Conservation (phyloP, 257 asterid species). For the Jaltomata sinuosa region DNA sequence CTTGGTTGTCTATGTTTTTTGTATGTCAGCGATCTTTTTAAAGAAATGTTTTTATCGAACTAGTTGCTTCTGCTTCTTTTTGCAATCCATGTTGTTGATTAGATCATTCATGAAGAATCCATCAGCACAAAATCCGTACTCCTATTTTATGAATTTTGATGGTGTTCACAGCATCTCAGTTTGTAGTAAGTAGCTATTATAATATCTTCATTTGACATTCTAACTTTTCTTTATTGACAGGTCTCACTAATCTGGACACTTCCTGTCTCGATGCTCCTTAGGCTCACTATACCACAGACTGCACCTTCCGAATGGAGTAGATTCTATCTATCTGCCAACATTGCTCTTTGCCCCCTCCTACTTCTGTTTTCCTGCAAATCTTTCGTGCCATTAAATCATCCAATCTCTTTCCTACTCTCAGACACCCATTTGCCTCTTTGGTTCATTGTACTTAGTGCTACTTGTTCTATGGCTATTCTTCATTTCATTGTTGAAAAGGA, state of each 20-base stretch:
- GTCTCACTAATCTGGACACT: conserved; percentile 61
- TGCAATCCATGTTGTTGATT: background rate
- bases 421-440: conserved; percentile 74
- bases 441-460: conserved; percentile 53
- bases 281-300: conserved; percentile 75
- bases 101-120: background rate
- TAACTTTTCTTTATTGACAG: conserved; percentile 31
- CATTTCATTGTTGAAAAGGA: conserved; percentile 66
- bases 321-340: conserved; percentile 72
- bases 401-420: conserved; percentile 59
- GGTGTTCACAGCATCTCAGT: background rate
- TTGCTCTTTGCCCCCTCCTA: conserved; percentile 78
- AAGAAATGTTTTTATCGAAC: background rate
- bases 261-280: conserved; percentile 70
- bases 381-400: conserved; percentile 66
- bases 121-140: background rate
- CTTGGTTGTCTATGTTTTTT: background rate
- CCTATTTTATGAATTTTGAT: background rate
- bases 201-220: background rate
- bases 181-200: background rate
- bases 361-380: conserved; percentile 72
- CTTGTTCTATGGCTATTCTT: conserved; percentile 58
- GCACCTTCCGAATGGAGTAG: conserved; percentile 81
- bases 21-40: background rate
- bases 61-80: background rate